Evolutionary conservation across 352 stramenopile genomes (phyloP).

Genomic region (Globisporangium uncinulatum): DNA sequence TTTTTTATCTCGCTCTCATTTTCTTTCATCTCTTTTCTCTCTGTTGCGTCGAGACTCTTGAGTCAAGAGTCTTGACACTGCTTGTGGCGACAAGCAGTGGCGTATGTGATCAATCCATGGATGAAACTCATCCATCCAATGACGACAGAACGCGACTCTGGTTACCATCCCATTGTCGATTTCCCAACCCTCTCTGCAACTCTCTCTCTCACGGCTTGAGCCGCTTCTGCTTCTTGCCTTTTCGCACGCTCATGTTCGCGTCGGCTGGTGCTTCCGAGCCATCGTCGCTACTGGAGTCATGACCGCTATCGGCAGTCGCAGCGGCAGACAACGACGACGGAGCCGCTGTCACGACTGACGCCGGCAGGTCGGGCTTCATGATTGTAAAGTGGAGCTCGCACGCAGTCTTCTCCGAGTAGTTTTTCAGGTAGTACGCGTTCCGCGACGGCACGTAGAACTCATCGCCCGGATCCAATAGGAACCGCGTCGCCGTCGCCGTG

Average conservation of each 20-base stretch:
- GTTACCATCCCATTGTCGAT: background rate
- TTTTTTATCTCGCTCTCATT: too few species aligned
- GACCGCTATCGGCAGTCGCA: background rate
- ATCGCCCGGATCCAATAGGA: conserved; percentile 91
- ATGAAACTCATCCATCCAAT: too few species aligned
- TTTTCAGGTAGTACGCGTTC: conserved; percentile 96
- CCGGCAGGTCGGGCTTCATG: conserved; percentile 64
- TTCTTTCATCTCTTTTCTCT: too few species aligned
- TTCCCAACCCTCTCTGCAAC: background rate
- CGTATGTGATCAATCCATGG: too few species aligned
- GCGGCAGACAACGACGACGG: background rate
- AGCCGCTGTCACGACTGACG: conserved; percentile 3
- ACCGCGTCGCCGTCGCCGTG: conserved; percentile 88
- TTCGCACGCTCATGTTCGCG: conserved; percentile 6
- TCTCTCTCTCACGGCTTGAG: conserved; percentile 7
- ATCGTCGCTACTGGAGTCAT: too few species aligned
- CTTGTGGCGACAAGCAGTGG: too few species aligned
- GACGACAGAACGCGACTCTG: too few species aligned
- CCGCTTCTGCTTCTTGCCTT: conserved; percentile 9
- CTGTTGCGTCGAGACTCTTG: too few species aligned
- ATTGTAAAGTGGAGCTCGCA: conserved; percentile 95
- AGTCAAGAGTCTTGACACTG: too few species aligned
- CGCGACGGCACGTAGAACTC: conserved; percentile 96
- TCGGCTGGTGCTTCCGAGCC: background rate
- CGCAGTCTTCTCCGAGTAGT: conserved; percentile 87